phyloP scores from a whole-genome alignment of 108 stramenopile genomes.

The Cyclotella cryptica region DNA sequence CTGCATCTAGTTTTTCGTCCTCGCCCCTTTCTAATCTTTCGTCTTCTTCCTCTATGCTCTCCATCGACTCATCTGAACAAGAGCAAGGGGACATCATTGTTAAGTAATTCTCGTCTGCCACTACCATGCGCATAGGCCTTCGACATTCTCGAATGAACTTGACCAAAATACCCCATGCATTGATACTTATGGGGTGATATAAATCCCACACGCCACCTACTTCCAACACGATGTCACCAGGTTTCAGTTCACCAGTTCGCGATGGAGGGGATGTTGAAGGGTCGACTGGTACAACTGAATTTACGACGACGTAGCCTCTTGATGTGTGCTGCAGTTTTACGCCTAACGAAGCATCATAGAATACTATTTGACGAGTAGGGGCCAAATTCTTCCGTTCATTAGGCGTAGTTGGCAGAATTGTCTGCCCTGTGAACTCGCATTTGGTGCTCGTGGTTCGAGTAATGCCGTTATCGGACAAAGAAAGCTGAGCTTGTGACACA shows the following conservation, averaged over 20 bases:
- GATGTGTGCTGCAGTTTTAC: constrained; percentile 30
- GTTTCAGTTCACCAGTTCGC: constrained; percentile 13
- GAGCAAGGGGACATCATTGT: background rate
- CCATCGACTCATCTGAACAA: constrained; percentile 4
- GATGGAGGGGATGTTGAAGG: background rate
- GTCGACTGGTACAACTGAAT: constrained; percentile 7
- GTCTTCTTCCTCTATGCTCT: background rate
- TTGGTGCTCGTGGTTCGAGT: too few relatives aligned
- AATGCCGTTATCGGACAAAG: too few relatives aligned
- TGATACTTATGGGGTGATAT: constrained; percentile 23
- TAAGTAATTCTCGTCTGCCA: constrained; percentile 11
- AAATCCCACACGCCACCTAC: constrained; percentile 45
- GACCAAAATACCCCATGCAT: constrained; percentile 33
- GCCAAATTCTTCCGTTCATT: background rate
- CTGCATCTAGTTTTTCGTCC: too few relatives aligned
- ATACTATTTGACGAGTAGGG: constrained; percentile 5
- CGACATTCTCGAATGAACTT: constrained; percentile 36
- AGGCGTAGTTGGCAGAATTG: background rate
- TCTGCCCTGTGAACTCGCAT: constrained; percentile 10
- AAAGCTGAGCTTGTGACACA: background rate
- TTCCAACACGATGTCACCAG: constrained; percentile 26
- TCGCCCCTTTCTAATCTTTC: background rate
- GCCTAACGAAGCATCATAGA: constrained; percentile 19
- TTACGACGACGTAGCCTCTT: constrained; percentile 23
- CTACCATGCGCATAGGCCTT: constrained; percentile 38